Percentiles rank a stretch among this genome's conserved stretches.
Conservation (phyloP, 2,329 filamentous ascomycete genomes). For the Nannizziopsis arthrosporioides region DNA sequence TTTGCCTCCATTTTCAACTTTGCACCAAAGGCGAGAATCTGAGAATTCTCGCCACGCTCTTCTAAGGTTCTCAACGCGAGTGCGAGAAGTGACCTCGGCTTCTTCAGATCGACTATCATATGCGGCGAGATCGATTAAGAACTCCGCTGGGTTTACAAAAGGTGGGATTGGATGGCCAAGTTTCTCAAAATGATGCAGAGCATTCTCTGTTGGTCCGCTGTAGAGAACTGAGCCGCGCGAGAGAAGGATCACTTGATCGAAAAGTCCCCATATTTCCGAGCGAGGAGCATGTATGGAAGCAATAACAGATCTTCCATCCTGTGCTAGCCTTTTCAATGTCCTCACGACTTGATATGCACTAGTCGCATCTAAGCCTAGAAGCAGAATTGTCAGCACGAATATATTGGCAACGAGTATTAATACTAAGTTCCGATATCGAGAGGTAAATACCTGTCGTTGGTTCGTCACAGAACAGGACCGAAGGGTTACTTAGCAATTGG, state of each 20-base stretch:
- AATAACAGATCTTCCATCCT: conserved; percentile 58
- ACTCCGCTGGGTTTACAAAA: conserved; percentile 69
- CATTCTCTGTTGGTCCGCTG: conserved; percentile 48
- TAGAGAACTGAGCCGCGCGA: conserved; percentile 58
- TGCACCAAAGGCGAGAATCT: neutral
- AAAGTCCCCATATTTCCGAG: conserved; percentile 67
- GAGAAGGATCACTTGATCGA: conserved; percentile 60
- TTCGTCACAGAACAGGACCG: conserved; percentile 65
- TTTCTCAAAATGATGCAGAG: conserved; percentile 52
- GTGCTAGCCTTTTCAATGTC: conserved; percentile 56
- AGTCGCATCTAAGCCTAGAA: conserved; percentile 52
- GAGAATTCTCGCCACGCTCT: conserved; percentile 42
- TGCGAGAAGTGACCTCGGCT: conserved; percentile 48
- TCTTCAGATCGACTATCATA: conserved; percentile 60
- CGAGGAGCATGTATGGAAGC: conserved; percentile 67
- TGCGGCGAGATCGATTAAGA: conserved; percentile 61
- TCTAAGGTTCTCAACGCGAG: conserved; percentile 51
- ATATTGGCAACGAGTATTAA: neutral
- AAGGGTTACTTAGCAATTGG: conserved; percentile 67
- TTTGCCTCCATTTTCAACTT: neutral
- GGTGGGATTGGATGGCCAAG: conserved; percentile 52
- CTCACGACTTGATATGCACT: conserved; percentile 63
- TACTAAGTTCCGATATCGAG: neutral
- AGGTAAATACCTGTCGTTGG: conserved; percentile 52
- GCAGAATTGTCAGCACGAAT: neutral